These are phyloP conservation scores for Perkinsus chesapeaki DNA, from an alignment of 169 alveolate genomes.

Conservation along the genomic window DNA sequence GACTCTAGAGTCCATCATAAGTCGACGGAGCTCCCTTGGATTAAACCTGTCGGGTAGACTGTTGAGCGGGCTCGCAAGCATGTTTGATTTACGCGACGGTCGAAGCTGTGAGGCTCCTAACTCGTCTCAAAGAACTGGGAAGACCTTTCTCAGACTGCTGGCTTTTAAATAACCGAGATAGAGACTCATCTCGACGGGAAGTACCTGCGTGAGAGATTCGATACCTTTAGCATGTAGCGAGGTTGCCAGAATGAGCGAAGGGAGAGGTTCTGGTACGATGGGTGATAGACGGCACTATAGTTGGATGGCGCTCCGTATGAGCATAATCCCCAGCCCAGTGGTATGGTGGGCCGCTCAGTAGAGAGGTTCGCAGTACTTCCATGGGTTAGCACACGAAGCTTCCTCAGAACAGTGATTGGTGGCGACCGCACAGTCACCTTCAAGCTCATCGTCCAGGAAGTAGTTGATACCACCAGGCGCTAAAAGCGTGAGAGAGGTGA, in stretches of 20 bases:
- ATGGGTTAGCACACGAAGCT: too few relatives aligned
- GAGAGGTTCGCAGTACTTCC: too few relatives aligned
- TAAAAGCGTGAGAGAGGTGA: conserved; percentile 62
- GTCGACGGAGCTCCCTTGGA: conserved; percentile 55
- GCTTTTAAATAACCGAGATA: neutral
- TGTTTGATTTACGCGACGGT: conserved; percentile 14
- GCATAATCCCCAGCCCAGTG: too few relatives aligned
- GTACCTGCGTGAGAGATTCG: neutral
- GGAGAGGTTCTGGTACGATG: too few relatives aligned
- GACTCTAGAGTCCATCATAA: conserved; percentile 70
- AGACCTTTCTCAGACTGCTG: neutral
- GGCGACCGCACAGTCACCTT: neutral
- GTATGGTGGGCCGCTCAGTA: too few relatives aligned
- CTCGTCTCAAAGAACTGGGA: neutral
- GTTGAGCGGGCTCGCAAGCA: conserved; percentile 46
- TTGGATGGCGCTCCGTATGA: too few relatives aligned
- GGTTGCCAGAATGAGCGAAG: too few relatives aligned
- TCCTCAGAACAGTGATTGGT: neutral
- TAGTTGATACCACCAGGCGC: conserved; percentile 75
- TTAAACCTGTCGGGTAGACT: conserved; percentile 55
- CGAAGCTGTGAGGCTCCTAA: conserved; percentile 50
- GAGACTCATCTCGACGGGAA: neutral
- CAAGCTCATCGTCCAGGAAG: neutral
- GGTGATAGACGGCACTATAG: too few relatives aligned
- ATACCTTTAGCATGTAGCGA: too few relatives aligned